Evolutionary conservation across 2,329 filamentous ascomycete genomes (phyloP), one percentile per base, ranked within the genome.

Genomic region (Macrophomina tecta): DNA sequence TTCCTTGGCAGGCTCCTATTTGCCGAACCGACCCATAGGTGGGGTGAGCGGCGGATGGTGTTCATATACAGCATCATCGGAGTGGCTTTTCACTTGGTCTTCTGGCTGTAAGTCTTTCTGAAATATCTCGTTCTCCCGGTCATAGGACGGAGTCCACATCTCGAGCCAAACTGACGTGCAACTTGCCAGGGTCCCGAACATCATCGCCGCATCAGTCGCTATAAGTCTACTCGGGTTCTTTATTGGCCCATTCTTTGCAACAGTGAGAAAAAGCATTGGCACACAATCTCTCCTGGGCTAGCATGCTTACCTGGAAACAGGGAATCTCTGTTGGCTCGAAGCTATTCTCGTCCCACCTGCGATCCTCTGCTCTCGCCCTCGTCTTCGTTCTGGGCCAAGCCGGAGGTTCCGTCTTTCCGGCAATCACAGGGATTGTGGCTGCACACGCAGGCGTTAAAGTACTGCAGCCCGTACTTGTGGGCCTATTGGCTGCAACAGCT

Each of bases 31-130:
- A 89, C 84, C 0, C 83, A 88, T 72, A 80, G 86, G 0, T 83
- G 84, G 18, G 88, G 88, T 0, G 86, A 89, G 69, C 80, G 84
- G 18, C 79, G 80, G 4, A 89, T 89, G 85, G 74, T 89, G 0
- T 77, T 87, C 1, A 49, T 84, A 0, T 90, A 88, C 61, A 81
- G 81, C 34, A 71, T 83, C 2, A 67, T 87, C 0, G 83, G 84
- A 64, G 77, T 89, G 0, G 84, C 73, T 0, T 72, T 89, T 1
- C 86, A 89, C 69, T 71, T 89, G 7, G 76, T 89, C 0, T 89
- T 89, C 61, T 89, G 87, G 87, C 77, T 87, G 74, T 61, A 61
- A 18, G 56, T 46, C 12, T 46, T 3, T 45, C 16, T 61, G 14
- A 23, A 42, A 14, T 28, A 38, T 36, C 5, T n/a, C n/a, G 7